A percentile compares a stretch with the other conserved stretches of the same genome.
Evolutionary conservation across 163 green algal genomes (phyloP).

Genomic region (Trebouxiophyceae sp.): DNA sequence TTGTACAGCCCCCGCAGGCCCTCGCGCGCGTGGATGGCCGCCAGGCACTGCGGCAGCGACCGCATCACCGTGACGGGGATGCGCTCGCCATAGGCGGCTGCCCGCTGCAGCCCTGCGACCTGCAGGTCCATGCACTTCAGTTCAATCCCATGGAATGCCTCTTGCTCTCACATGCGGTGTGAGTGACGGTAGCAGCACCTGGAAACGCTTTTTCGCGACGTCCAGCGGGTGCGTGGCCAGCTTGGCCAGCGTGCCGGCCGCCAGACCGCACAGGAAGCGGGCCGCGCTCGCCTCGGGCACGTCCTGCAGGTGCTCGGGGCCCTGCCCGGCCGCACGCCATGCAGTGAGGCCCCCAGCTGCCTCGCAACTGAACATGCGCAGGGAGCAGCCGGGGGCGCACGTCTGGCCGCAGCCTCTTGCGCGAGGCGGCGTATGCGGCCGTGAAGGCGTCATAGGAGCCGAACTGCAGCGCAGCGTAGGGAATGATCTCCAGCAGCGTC

Average conservation of each 20-base stretch:
- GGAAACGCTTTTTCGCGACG: conserved; percentile 95
- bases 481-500: conserved; percentile 96
- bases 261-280: conserved; percentile 62
- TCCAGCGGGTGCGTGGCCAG: conserved; percentile 87
- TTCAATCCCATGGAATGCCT: not conserved
- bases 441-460: conserved; percentile 73
- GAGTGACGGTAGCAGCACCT: conserved; percentile 28
- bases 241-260: conserved; percentile 68
- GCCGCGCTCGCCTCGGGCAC: conserved; percentile 9
- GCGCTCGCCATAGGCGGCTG: conserved; percentile 43
- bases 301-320: not conserved
- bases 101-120: conserved; percentile 46
- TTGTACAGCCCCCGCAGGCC: conserved; percentile 69
- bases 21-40: conserved; percentile 33
- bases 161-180: not conserved
- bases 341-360: too few species aligned
- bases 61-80: conserved; percentile 23
- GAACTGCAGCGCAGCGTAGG: conserved; percentile 94
- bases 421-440: not conserved
- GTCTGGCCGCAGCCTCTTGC: not conserved
- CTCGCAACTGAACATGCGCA: too few species aligned
- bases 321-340: too few species aligned
- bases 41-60: conserved; percentile 27
- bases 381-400: too few species aligned
- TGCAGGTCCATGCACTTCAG: conserved; percentile 6